Conservation (phyloP, 2,329 filamentous ascomycete genomes). For the Colletotrichum siamense region DNA sequence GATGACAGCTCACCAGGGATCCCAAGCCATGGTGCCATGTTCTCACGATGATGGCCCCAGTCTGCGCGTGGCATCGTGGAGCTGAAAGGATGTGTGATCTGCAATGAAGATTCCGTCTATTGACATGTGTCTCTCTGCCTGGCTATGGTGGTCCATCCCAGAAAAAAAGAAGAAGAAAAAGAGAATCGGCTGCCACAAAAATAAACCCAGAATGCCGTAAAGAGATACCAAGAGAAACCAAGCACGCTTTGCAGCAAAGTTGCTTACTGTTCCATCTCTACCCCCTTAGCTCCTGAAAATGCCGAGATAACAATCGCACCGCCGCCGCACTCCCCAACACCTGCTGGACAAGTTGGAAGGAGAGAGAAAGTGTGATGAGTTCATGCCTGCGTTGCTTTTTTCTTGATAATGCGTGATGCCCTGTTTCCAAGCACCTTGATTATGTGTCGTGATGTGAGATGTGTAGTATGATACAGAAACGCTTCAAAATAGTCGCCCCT, state of each 20-base stretch:
- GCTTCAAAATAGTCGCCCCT: not conserved
- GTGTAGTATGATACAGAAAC: constrained; percentile 6
- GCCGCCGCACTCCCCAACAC: constrained; percentile 20
- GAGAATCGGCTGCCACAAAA: not conserved
- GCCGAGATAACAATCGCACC: constrained; percentile 18
- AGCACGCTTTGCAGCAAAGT: constrained; percentile 13
- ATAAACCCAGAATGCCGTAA: not conserved
- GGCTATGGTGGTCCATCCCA: not conserved
- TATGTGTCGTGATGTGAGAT: constrained; percentile 13
- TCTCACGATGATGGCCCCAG: constrained; percentile 7
- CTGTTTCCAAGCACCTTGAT: constrained; percentile 3
- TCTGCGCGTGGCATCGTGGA: not conserved
- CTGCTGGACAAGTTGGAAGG: constrained; percentile 16
- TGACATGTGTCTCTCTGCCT: constrained; percentile 2
- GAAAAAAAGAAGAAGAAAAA: not conserved
- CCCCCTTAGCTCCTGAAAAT: constrained; percentile 21
- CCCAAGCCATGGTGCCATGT: constrained; percentile 5
- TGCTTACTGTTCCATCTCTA: not conserved
- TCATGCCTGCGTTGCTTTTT: constrained; percentile 13
- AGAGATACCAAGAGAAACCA: not conserved
- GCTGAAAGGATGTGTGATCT: not conserved
- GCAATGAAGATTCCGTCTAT: constrained; percentile 13
- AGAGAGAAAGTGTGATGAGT: constrained; percentile 17
- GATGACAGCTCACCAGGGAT: not conserved
- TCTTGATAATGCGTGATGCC: not conserved